Conservation (phyloP, 495 filamentous ascomycete species). For the Daldinia caldariorum region DNA sequence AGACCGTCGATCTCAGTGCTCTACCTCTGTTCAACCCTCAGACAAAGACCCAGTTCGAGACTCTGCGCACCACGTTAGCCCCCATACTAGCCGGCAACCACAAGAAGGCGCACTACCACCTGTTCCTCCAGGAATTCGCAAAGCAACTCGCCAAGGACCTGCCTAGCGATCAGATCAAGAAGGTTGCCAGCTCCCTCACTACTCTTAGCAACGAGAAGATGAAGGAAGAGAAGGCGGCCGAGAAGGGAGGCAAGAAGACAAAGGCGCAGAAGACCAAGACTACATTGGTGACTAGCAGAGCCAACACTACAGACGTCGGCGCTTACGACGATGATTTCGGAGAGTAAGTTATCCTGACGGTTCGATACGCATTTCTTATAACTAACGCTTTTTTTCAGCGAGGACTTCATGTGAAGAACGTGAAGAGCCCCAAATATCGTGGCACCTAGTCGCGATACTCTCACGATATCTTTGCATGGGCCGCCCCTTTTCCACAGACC, state of each 20-base stretch:
- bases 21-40: slow-evolving; percentile 88
- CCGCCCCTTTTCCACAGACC: neutral
- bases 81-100: slow-evolving; percentile 76
- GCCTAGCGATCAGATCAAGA: slow-evolving; percentile 91
- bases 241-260: slow-evolving; percentile 95
- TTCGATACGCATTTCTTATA: neutral
- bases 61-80: slow-evolving; percentile 75
- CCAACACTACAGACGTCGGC: slow-evolving; percentile 73
- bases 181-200: slow-evolving; percentile 84
- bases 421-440: slow-evolving; percentile 9
- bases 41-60: slow-evolving; percentile 84
- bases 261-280: slow-evolving; percentile 96
- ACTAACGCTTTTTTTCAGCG: slow-evolving; percentile 48
- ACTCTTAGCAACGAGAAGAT: slow-evolving; percentile 95
- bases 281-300: slow-evolving; percentile 74
- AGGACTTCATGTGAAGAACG: slow-evolving; percentile 62
- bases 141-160: slow-evolving; percentile 90
- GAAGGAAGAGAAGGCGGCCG: slow-evolving; percentile 95
- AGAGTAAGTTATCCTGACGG: slow-evolving; percentile 67
- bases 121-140: slow-evolving; percentile 90
- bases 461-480: slow-evolving; percentile 2
- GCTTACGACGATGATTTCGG: slow-evolving; percentile 81
- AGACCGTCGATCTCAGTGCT: slow-evolving; percentile 78
- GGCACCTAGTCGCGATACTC: slow-evolving; percentile 14
- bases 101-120: slow-evolving; percentile 88